These are phyloP conservation scores for Yarrowia sp. DNA, from an alignment of 805 yeast species.

Conservation along the genomic window DNA sequence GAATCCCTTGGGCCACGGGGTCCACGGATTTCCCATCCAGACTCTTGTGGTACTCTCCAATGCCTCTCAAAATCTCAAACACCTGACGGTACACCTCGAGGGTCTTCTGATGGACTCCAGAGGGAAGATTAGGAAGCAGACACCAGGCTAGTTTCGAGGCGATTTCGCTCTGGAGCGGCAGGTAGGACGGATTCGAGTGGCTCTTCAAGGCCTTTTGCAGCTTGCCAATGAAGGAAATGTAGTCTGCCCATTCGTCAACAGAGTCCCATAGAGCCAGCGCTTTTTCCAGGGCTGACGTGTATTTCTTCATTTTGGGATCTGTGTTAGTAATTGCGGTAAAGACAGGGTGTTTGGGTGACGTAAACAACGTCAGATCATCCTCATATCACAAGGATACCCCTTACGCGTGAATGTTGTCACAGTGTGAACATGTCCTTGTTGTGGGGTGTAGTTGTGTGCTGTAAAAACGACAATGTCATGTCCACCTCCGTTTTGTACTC, in stretches of 20 bases:
- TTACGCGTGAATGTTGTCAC: background rate
- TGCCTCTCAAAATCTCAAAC: conserved; percentile 63
- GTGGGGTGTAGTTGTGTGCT: too few species aligned
- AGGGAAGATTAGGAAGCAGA: conserved; percentile 79
- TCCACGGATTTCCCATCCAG: conserved; percentile 30
- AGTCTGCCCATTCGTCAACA: conserved; percentile 97
- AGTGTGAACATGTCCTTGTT: too few species aligned
- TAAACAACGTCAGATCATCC: background rate
- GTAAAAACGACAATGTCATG: too few species aligned
- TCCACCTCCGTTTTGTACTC: background rate
- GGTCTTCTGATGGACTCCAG: conserved; percentile 94
- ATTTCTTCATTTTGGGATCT: conserved; percentile 72
- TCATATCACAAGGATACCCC: background rate
- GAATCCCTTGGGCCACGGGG: conserved; percentile 22
- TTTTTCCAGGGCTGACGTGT: conserved; percentile 69
- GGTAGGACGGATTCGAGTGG: conserved; percentile 54
- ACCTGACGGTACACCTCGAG: conserved; percentile 76
- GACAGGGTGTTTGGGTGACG: too few species aligned
- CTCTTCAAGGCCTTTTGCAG: conserved; percentile 73
- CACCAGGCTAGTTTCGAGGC: conserved; percentile 80
- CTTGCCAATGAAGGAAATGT: conserved; percentile 84
- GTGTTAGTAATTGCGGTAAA: conserved; percentile 10
- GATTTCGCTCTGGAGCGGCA: conserved; percentile 73
- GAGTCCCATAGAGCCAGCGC: conserved; percentile 78
- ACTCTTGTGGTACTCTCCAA: conserved; percentile 61